phyloP scores from a whole-genome alignment of 306 rosid genomes.

The Prunus mume region DNA sequence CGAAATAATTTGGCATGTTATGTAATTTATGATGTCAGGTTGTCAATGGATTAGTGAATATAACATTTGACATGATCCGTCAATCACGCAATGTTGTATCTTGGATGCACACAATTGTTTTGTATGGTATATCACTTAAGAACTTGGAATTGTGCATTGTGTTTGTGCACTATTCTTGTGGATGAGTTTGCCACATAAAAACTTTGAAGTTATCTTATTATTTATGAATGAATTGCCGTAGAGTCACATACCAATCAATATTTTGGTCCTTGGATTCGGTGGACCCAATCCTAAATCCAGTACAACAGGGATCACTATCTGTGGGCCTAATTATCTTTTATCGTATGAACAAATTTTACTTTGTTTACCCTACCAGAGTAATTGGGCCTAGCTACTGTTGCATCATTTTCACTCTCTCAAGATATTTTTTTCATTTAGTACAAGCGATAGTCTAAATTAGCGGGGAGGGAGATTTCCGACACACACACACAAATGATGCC shows the following conservation, averaged over 20 bases:
- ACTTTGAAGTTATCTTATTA: not conserved
- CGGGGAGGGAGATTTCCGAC: accelerated
- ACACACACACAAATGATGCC: no score
- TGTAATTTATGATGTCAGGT: no score
- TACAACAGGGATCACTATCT: not conserved
- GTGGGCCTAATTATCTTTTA: not conserved
- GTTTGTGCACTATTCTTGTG: not conserved
- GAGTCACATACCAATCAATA: not conserved
- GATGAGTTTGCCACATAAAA: constrained; percentile 14
- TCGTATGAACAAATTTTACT: not conserved
- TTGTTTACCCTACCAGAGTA: not conserved
- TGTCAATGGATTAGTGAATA: no score
- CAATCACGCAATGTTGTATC: no score
- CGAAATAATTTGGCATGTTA: no score
- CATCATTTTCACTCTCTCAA: not conserved
- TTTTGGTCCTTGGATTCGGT: not conserved
- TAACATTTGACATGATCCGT: no score
- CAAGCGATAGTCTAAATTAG: no score
- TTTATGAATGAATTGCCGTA: not conserved
- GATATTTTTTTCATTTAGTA: no score
- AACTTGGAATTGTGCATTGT: not conserved
- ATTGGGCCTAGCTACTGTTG: not conserved
- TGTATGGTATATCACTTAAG: no score
- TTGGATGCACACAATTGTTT: no score
- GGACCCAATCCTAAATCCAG: not conserved